Conservation (phyloP, 345 rosid genomes). For the Salix exigua region DNA sequence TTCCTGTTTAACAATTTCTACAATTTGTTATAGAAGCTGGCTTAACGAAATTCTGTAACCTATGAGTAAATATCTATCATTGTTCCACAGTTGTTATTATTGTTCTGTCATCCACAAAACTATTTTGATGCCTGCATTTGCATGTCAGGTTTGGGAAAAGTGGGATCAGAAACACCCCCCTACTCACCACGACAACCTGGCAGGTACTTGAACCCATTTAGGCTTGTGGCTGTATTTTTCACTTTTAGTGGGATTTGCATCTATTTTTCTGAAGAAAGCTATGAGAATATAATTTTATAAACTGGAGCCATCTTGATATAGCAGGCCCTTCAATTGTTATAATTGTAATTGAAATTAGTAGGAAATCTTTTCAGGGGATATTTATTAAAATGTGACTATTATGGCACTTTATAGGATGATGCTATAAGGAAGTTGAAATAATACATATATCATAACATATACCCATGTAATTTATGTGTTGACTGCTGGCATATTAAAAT, state of each 20-base stretch:
- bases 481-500: neutral
- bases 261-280: neutral
- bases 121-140: conserved; percentile 17
- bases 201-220: conserved; percentile 41
- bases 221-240: neutral
- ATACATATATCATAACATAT: neutral
- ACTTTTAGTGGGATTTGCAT: neutral
- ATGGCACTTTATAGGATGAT: neutral
- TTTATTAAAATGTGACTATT: neutral
- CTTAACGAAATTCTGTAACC: neutral
- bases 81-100: neutral
- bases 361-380: neutral
- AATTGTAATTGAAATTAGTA: neutral
- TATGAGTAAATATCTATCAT: neutral
- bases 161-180: conserved; percentile 58
- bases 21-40: neutral
- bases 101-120: neutral
- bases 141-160: conserved; percentile 67
- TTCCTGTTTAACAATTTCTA: neutral
- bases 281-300: neutral
- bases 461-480: neutral
- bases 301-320: neutral
- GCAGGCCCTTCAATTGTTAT: neutral
- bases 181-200: conserved; percentile 49
- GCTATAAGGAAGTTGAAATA: neutral